These are phyloP conservation scores for Ceratocystis harringtonii DNA, from an alignment of 2,329 filamentous ascomycete species.

Conservation along the genomic window DNA sequence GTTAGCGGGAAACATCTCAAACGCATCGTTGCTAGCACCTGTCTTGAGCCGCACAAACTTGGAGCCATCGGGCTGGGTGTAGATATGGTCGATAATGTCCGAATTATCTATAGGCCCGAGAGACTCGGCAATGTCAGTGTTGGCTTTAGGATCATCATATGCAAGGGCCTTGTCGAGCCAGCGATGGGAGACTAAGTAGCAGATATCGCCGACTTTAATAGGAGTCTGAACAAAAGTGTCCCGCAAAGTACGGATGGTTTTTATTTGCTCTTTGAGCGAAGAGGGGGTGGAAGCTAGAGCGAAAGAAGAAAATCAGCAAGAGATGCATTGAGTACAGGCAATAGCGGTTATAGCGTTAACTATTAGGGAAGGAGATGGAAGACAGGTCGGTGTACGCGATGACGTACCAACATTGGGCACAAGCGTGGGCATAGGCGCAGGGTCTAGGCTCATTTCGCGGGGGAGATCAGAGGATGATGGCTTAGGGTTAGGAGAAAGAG, in stretches of 20 bases:
- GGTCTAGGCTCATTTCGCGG: slow-evolving; percentile 17
- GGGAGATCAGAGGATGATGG: background rate
- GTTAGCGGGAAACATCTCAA: slow-evolving; percentile 59
- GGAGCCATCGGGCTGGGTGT: slow-evolving; percentile 34
- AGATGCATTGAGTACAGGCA: background rate
- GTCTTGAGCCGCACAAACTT: slow-evolving; percentile 60
- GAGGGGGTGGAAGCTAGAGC: slow-evolving; percentile 20
- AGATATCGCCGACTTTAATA: slow-evolving; percentile 55
- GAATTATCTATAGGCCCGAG: slow-evolving; percentile 79
- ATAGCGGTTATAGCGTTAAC: background rate
- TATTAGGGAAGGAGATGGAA: background rate
- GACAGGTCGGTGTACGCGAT: background rate
- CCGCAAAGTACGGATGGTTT: slow-evolving; percentile 49
- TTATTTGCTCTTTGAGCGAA: slow-evolving; percentile 47
- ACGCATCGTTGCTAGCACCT: slow-evolving; percentile 53
- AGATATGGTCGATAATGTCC: slow-evolving; percentile 54
- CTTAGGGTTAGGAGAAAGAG: background rate
- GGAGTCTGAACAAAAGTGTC: slow-evolving; percentile 37
- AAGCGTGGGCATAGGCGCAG: slow-evolving; percentile 4
- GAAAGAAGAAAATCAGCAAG: background rate
- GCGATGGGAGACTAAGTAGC: slow-evolving; percentile 60
- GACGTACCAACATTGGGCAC: slow-evolving; percentile 16
- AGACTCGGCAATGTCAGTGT: slow-evolving; percentile 42
- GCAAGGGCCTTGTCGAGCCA: slow-evolving; percentile 67
- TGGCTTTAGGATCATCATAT: slow-evolving; percentile 41